A percentile compares a stretch with the other conserved stretches of the same genome.
Conservation (phyloP, 768 basidiomycete genomes). For the Lactarius sanguifluus region DNA sequence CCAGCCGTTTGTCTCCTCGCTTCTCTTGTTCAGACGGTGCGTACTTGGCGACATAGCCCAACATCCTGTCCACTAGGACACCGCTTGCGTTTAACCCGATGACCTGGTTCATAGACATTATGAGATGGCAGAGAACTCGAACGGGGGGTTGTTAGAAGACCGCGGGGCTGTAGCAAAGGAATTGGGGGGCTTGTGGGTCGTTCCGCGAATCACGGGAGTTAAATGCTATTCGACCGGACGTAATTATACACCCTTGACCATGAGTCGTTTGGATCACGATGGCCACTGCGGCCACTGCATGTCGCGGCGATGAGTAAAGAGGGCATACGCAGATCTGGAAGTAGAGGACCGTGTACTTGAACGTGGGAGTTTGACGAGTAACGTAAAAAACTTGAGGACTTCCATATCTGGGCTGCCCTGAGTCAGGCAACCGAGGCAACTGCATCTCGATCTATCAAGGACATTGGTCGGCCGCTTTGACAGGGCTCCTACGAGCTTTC, state of each 20-base stretch:
- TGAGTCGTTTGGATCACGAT: background rate
- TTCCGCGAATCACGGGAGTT: background rate
- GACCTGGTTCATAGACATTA: background rate
- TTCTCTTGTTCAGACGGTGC: constrained; percentile 2
- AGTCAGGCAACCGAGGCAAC: background rate
- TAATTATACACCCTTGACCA: background rate
- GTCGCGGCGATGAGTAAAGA: background rate
- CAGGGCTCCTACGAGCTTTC: background rate
- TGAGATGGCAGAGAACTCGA: background rate
- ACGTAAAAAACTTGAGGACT: background rate
- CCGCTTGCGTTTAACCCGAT: background rate
- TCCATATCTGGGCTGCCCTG: background rate
- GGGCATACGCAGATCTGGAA: background rate
- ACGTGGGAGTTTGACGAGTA: background rate
- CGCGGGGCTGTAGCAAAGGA: background rate
- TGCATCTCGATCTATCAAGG: background rate
- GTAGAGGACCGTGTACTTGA: background rate
- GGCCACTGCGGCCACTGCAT: constrained; percentile 1
- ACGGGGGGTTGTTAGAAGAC: background rate
- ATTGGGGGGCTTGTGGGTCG: background rate
- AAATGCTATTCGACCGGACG: background rate
- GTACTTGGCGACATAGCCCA: background rate
- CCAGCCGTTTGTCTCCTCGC: constrained; percentile 9
- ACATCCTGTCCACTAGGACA: background rate
- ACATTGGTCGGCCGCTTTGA: background rate